A percentile compares a stretch with the other conserved stretches of the same genome.
Evolutionary conservation across 352 stramenopile species (phyloP).

Genomic region (Pythium dissimile): DNA sequence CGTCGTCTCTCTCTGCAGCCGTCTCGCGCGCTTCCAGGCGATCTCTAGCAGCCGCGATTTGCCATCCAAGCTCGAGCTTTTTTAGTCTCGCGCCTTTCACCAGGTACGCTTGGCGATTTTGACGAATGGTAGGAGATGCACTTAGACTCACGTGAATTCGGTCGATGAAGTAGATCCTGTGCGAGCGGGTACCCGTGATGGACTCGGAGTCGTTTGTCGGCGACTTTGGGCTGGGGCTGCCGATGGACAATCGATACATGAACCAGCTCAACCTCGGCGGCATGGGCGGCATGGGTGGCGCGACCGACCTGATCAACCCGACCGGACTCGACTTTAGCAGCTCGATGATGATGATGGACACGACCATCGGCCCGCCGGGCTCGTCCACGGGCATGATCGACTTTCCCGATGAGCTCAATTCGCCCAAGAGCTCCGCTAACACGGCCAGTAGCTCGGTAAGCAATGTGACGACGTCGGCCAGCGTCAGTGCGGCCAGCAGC

Average conservation of each 20-base stretch:
- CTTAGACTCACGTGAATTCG: too few relatives aligned
- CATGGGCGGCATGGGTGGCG: constrained; percentile 9
- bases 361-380: constrained; percentile 22
- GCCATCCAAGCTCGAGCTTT: too few relatives aligned
- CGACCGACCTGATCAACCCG: constrained; percentile 31
- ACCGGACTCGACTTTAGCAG: constrained; percentile 57
- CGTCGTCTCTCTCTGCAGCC: neutral
- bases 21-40: neutral
- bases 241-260: constrained; percentile 68
- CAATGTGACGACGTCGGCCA: constrained; percentile 10
- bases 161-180: too few relatives aligned
- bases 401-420: constrained; percentile 86
- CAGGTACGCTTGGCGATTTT: neutral
- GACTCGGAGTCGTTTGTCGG: constrained; percentile 74
- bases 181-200: too few relatives aligned
- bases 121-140: neutral
- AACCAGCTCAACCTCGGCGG: constrained; percentile 65
- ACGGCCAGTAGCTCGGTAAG: constrained; percentile 1
- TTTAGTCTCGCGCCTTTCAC: too few relatives aligned
- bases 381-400: constrained; percentile 67
- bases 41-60: neutral
- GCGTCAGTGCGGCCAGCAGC: constrained; percentile 24
- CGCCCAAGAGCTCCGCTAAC: constrained; percentile 51
- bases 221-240: constrained; percentile 69
- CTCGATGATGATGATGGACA: constrained; percentile 64